Conservation (phyloP, 106 monocot genomes). For the Ottelia alismoides region DNA sequence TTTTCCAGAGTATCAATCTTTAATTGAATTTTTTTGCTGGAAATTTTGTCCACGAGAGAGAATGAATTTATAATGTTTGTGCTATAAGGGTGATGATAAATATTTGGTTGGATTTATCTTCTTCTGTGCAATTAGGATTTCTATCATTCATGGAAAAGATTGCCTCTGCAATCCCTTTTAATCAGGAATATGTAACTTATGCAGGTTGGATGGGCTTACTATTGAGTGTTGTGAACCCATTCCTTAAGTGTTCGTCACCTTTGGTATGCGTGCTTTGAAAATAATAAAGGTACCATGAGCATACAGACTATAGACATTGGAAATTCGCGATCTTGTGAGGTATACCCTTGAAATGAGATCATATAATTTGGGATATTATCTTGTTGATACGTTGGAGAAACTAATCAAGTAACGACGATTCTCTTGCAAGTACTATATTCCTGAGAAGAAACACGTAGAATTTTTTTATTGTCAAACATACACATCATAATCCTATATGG, state of each 20-base stretch:
- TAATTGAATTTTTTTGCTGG: slow-evolving; percentile 27
- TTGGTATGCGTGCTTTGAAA: slow-evolving; percentile 59
- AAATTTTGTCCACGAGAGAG: slow-evolving; percentile 29
- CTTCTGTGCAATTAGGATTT: slow-evolving; percentile 80
- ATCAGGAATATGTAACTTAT: slow-evolving; percentile 90
- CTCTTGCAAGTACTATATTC: too few species aligned
- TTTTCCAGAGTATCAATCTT: slow-evolving; percentile 24
- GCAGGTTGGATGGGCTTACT: slow-evolving; percentile 93
- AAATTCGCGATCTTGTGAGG: slow-evolving; percentile 71
- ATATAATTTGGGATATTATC: slow-evolving; percentile 53
- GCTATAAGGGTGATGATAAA: slow-evolving; percentile 70
- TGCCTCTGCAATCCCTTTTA: slow-evolving; percentile 63
- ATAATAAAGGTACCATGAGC: slow-evolving; percentile 86
- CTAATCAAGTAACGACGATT: slow-evolving; percentile 56
- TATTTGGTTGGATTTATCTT: slow-evolving; percentile 71
- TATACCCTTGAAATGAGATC: slow-evolving; percentile 74
- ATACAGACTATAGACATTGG: slow-evolving; percentile 87
- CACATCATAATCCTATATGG: too few species aligned
- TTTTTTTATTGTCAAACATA: too few species aligned
- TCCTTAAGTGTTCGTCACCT: slow-evolving; percentile 61
- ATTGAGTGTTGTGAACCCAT: slow-evolving; percentile 72
- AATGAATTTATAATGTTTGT: slow-evolving; percentile 80
- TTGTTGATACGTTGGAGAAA: slow-evolving; percentile 90
- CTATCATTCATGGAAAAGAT: slow-evolving; percentile 80
- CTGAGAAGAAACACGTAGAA: too few species aligned